Percentiles rank a stretch among this genome's conserved stretches.
Evolutionary conservation across 306 rosid genomes (phyloP).

Genomic region (Pueraria montana): DNA sequence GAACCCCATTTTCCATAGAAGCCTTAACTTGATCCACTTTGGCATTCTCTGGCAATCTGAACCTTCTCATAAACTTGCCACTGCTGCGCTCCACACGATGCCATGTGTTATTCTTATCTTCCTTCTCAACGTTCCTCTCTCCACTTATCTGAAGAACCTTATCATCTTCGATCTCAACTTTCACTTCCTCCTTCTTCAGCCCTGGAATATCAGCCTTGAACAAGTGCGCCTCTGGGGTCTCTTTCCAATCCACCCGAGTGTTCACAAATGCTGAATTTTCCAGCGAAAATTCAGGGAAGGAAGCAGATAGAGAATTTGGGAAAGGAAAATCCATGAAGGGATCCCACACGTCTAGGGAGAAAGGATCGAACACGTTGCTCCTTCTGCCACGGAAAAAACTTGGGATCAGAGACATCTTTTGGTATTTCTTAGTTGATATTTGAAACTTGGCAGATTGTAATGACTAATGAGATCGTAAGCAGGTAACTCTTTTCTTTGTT

Average conservation of each 20-base stretch:
- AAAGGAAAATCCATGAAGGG: conserved; percentile 48
- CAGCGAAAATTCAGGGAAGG: conserved; percentile 8
- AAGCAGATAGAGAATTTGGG: conserved; percentile 16
- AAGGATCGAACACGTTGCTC: conserved; percentile 30
- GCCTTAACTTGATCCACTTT: conserved; percentile 51
- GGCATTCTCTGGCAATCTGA: conserved; percentile 50
- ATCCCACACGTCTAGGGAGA: conserved; percentile 51
- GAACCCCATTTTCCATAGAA: conserved; percentile 53
- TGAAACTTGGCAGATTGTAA: neutral
- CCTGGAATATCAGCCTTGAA: conserved; percentile 32
- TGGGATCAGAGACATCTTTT: conserved; percentile 44
- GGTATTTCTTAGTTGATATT: neutral
- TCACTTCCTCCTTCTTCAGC: conserved; percentile 36
- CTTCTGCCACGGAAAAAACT: conserved; percentile 33
- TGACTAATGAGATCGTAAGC: neutral
- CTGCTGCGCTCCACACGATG: conserved; percentile 58
- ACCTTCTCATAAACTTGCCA: conserved; percentile 52
- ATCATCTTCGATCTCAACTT: conserved; percentile 50
- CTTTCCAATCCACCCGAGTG: conserved; percentile 42
- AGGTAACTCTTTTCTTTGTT: neutral
- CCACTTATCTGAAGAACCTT: conserved; percentile 51
- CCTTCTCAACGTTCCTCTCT: conserved; percentile 45
- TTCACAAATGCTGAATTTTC: conserved; percentile 16
- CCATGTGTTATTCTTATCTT: conserved; percentile 48
- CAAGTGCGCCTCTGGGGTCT: conserved; percentile 48